Evolutionary conservation across 306 rosid species (phyloP).

Genomic region (Begonia peltatifolia): DNA sequence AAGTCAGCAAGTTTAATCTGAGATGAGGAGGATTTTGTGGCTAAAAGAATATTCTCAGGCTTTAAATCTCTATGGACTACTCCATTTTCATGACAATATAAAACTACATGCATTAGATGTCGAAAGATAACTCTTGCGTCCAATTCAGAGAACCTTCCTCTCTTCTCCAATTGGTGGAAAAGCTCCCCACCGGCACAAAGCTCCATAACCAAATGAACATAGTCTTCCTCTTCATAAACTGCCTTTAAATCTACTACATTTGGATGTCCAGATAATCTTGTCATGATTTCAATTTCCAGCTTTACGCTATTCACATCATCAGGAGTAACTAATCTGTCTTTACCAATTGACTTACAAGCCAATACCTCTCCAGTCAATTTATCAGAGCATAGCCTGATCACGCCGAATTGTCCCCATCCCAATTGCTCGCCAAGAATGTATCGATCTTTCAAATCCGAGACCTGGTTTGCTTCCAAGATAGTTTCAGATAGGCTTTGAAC

Average conservation of each 20-base stretch:
- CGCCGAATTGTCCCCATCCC: constrained; percentile 72
- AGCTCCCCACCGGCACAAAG: constrained; percentile 75
- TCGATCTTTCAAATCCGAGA: constrained; percentile 37
- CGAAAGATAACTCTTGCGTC: constrained; percentile 51
- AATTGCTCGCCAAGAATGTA: constrained; percentile 47
- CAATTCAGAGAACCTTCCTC: constrained; percentile 44
- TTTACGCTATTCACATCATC: constrained; percentile 56
- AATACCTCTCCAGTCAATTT: constrained; percentile 50
- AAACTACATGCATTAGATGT: constrained; percentile 59
- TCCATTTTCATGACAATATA: constrained; percentile 64
- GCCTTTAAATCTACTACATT: constrained; percentile 72
- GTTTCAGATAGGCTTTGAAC: constrained; percentile 32
- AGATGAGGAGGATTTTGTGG: constrained; percentile 45
- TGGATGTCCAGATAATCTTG: constrained; percentile 56
- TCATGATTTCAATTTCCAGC: constrained; percentile 64
- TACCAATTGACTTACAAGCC: constrained; percentile 66
- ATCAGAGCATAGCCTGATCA: constrained; percentile 46
- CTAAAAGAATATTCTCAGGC: constrained; percentile 63
- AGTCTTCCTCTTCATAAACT: constrained; percentile 55
- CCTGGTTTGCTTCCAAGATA: constrained; percentile 35
- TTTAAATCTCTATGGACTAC: constrained; percentile 61
- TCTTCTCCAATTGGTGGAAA: constrained; percentile 53
- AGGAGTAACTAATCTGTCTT: constrained; percentile 46
- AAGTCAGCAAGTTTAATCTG: constrained; percentile 65
- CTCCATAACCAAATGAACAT: constrained; percentile 70